Conservation (phyloP, 305 asterid genomes). For the Fraxinus greggii region DNA sequence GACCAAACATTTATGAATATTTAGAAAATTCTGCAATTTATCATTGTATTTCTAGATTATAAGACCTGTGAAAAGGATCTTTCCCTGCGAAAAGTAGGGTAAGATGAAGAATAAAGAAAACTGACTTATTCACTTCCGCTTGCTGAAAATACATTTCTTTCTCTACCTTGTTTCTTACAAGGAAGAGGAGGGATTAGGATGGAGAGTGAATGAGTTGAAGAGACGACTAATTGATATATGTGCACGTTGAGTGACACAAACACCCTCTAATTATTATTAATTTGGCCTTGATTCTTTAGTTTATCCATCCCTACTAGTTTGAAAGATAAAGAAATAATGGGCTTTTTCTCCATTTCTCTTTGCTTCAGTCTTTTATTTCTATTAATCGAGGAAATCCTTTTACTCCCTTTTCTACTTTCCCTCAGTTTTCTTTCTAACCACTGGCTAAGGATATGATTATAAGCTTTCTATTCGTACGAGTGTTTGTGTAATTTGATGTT, state of each 20-base stretch:
- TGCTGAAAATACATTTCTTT: neutral
- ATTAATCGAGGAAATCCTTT: neutral
- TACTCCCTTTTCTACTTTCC: neutral
- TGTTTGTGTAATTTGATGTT: neutral
- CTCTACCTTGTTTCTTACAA: neutral
- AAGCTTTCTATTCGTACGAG: neutral
- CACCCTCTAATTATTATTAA: neutral
- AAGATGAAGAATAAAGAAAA: neutral
- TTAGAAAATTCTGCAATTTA: neutral
- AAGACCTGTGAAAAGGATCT: neutral
- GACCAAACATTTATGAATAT: neutral
- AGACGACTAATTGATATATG: neutral
- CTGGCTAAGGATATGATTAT: neutral
- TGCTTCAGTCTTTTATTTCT: neutral
- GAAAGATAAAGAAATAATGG: neutral
- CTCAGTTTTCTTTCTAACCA: neutral
- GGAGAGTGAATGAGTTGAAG: neutral
- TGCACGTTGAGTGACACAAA: neutral
- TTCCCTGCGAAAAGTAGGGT: neutral
- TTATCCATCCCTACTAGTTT: neutral
- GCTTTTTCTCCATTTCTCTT: neutral
- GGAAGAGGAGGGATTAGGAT: neutral
- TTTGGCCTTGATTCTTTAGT: neutral
- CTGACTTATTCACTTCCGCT: neutral
- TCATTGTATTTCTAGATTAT: neutral